Evolutionary conservation across 768 basidiomycete genomes (phyloP).

Genomic region (Xerocomus brunneocitrinus): DNA sequence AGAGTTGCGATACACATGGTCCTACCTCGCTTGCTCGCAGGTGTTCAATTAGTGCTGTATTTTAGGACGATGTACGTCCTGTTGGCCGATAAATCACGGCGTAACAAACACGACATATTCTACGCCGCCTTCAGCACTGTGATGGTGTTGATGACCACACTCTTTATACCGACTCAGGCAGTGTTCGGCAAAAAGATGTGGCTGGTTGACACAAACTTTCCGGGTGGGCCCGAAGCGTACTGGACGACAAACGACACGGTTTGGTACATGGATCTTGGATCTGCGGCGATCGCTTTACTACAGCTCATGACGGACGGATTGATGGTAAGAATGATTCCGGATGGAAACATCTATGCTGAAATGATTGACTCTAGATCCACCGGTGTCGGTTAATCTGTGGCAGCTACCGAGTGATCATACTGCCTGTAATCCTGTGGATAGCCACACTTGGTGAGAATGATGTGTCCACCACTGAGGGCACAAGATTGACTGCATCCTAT

Average conservation of each 20-base stretch:
- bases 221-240: slow-evolving; percentile 35
- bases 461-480: background rate
- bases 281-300: slow-evolving; percentile 25
- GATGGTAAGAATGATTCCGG: slow-evolving; percentile 27
- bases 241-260: slow-evolving; percentile 20
- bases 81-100: slow-evolving; percentile 1
- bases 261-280: slow-evolving; percentile 31
- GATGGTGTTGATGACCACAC: slow-evolving; percentile 31
- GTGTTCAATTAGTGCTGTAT: slow-evolving; percentile 24
- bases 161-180: slow-evolving; percentile 26
- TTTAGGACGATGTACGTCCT: slow-evolving; percentile 21
- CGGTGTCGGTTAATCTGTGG: slow-evolving; percentile 36
- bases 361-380: slow-evolving; percentile 29
- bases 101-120: slow-evolving; percentile 13
- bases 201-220: slow-evolving; percentile 28
- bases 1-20: too few relatives aligned
- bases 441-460: slow-evolving; percentile 22
- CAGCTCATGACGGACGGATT: slow-evolving; percentile 36
- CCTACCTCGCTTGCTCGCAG: slow-evolving; percentile 5
- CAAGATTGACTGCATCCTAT: background rate
- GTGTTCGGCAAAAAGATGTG: slow-evolving; percentile 36
- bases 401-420: slow-evolving; percentile 10
- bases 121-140: slow-evolving; percentile 23
- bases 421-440: slow-evolving; percentile 22
- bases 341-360: background rate